Percentiles rank a stretch among this genome's conserved stretches.
Evolutionary conservation across 148 eudicot genomes (phyloP).

Genomic region (Diospyros kaki): DNA sequence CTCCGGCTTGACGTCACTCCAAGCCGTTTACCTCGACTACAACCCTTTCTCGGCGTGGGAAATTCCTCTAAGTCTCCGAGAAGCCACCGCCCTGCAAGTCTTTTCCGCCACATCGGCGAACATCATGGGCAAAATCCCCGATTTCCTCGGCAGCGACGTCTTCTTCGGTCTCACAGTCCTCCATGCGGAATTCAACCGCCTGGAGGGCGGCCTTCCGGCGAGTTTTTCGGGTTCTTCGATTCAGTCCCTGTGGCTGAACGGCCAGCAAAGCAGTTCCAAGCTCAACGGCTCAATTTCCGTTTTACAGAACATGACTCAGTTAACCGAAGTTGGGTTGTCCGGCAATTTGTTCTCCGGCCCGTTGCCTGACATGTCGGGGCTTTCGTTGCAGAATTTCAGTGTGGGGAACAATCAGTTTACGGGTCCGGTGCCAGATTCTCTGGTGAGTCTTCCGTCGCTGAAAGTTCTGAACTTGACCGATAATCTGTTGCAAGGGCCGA

Average conservation of each 20-base stretch:
- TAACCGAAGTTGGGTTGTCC: slow-evolving; percentile 63
- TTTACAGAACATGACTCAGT: slow-evolving; percentile 61
- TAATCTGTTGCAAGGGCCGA: slow-evolving; percentile 69
- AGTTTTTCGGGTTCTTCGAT: slow-evolving; percentile 43
- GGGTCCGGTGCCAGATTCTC: slow-evolving; percentile 61
- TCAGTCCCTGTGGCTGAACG: slow-evolving; percentile 59
- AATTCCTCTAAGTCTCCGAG: slow-evolving; percentile 44
- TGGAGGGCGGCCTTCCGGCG: slow-evolving; percentile 54
- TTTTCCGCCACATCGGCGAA: slow-evolving; percentile 57
- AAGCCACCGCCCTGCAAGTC: slow-evolving; percentile 35
- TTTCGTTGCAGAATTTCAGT: slow-evolving; percentile 45
- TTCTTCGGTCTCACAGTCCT: slow-evolving; percentile 40
- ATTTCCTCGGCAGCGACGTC: slow-evolving; percentile 28
- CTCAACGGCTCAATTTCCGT: slow-evolving; percentile 52
- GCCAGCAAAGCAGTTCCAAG: slow-evolving; percentile 30
- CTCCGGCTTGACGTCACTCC: slow-evolving; percentile 48
- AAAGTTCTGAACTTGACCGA: slow-evolving; percentile 53
- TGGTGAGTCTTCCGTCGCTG: slow-evolving; percentile 35
- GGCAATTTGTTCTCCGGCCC: slow-evolving; percentile 66
- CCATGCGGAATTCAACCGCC: slow-evolving; percentile 36
- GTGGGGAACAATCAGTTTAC: slow-evolving; percentile 70
- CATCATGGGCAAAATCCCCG: slow-evolving; percentile 49
- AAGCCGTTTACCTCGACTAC: slow-evolving; percentile 50
- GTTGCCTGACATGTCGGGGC: slow-evolving; percentile 61
- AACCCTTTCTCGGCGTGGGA: slow-evolving; percentile 58